Conservation (phyloP, 495 filamentous ascomycete species). For the Neurospora cerealis region DNA sequence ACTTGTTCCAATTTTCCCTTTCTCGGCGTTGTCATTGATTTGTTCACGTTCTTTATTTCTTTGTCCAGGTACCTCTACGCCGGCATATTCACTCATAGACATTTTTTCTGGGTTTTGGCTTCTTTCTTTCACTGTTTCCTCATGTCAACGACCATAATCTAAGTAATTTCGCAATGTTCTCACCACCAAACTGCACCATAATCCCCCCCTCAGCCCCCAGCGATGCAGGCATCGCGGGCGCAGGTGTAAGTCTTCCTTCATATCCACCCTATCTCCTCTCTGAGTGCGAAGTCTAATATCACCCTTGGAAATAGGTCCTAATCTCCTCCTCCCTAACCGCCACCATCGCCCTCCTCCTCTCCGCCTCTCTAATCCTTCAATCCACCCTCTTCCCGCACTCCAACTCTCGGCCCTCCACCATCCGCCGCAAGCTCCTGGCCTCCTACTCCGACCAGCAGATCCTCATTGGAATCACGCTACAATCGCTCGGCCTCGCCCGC, state of each 20-base stretch:
- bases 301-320: conserved; percentile 30
- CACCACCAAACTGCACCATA: conserved; percentile 31
- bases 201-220: conserved; percentile 33
- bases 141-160: neutral
- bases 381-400: conserved; percentile 11
- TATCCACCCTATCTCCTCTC: neutral
- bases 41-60: neutral
- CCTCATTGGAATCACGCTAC: conserved; percentile 50
- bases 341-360: conserved; percentile 32
- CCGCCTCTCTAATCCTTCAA: conserved; percentile 38
- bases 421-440: conserved; percentile 46
- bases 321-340: conserved; percentile 52
- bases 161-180: conserved; percentile 13
- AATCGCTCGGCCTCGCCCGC: conserved; percentile 42
- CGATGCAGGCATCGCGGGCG: conserved; percentile 48
- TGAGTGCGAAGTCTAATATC: neutral
- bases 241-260: conserved; percentile 36
- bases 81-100: neutral
- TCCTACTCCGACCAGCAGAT: conserved; percentile 53
- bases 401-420: conserved; percentile 22
- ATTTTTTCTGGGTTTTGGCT: neutral
- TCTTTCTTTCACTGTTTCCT: neutral
- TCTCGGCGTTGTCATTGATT: neutral
- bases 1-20: neutral
- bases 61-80: neutral